phyloP scores from a whole-genome alignment of 176 grass and related monocot species.

The Aegilops longissima region DNA sequence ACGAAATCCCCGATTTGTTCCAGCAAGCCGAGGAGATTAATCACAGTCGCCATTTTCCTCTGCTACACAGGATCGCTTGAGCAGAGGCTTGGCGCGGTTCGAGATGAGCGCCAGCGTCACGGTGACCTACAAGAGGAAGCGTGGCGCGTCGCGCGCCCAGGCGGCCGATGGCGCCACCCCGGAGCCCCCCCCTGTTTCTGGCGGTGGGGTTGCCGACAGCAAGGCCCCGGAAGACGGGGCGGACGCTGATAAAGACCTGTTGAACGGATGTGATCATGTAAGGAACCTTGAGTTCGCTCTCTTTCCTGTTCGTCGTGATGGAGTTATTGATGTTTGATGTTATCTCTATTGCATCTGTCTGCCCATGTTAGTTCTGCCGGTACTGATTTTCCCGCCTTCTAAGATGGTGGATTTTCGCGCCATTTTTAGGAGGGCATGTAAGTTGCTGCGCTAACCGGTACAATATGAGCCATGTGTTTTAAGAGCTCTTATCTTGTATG shows the following conservation, averaged over 20 bases:
- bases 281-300: conserved; percentile 20
- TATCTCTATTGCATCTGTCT: neutral
- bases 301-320: neutral
- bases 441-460: neutral
- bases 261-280: conserved; percentile 39
- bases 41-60: neutral
- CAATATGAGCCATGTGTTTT: neutral
- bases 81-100: neutral
- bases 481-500: too few relatives aligned
- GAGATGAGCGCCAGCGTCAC: conserved; percentile 45
- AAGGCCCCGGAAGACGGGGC: neutral
- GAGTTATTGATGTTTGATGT: neutral
- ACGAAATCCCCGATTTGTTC: neutral
- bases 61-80: neutral
- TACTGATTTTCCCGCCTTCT: neutral
- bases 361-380: neutral
- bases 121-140: conserved; percentile 73
- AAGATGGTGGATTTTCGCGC: neutral
- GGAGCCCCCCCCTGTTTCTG: conserved; percentile 25
- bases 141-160: conserved; percentile 7
- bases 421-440: neutral
- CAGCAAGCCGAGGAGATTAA: neutral
- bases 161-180: neutral
- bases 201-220: neutral
- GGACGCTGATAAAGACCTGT: neutral